Evolutionary conservation across 345 rosid genomes (phyloP), one percentile per base, ranked within the genome.

Genomic region (Cardamine occulta): DNA sequence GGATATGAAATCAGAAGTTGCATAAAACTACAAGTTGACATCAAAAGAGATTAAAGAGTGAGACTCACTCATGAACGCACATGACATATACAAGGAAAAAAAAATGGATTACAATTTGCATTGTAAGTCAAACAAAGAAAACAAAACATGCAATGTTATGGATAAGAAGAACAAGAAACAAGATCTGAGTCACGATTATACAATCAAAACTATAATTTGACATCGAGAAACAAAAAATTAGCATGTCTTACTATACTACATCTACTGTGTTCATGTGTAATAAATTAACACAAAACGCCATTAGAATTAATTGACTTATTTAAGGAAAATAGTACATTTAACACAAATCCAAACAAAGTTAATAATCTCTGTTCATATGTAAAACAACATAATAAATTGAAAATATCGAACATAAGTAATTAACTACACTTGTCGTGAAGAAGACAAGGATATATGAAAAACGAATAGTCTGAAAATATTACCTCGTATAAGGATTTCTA

Each of bases 41-140:
- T 58, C 47, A 54, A 42, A 73, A 59, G 40, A 73, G 26, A 53
- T 31, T 52, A 15, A 54, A 55, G 78, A 74, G 66, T 74, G 66
- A 66, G 37, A 66, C 40, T 74, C 59, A 66, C 72, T 66, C 65
- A 74, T 47, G 28, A 74, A 35, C 59, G 39, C 78, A 74, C 72
- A 74, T 74, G 72, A 26, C 39, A 48, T 54, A 18, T 49, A 49
- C 13, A 61, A 23, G 14, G 21, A 61, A 32, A 18, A 13, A 14
- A 13, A 26, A 28, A 37, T 6, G 3, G 7, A 44, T 44, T 44
- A 44, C 49, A 15, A 39, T 52, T 73, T 40, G 58, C 55, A 65
- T 28, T 9, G 13, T 52, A 53, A 73, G 63, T 73, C 77, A 73
- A 73, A 54, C 53, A 69, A 51, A 66, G 32, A 18, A 49, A 37